Percentiles rank a stretch among this genome's conserved stretches.
phyloP scores from a whole-genome alignment of 768 basidiomycete genomes.

The Lyophyllum shimeji region DNA sequence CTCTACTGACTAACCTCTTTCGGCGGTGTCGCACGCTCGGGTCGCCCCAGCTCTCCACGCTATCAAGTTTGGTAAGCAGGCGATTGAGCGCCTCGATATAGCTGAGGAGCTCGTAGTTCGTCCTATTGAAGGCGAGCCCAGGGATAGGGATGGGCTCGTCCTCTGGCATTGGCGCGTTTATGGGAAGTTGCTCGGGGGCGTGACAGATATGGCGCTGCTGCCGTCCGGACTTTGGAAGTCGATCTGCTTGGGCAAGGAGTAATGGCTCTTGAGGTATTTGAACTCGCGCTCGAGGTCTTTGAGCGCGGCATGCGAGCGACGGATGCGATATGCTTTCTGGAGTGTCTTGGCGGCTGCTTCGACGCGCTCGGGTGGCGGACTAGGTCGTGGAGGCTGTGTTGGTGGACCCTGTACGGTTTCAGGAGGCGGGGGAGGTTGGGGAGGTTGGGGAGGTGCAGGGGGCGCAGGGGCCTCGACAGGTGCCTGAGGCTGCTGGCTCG shows the following conservation, averaged over 20 bases:
- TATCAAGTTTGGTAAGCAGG: slow-evolving; percentile 66
- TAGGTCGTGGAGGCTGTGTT: slow-evolving; percentile 8
- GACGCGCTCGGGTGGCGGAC: slow-evolving; percentile 29
- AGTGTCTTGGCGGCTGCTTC: slow-evolving; percentile 45
- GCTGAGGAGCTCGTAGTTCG: slow-evolving; percentile 59
- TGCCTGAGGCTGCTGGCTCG: not conserved
- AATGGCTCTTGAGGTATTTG: slow-evolving; percentile 36
- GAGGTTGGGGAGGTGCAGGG: too few species aligned
- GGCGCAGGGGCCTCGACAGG: not conserved
- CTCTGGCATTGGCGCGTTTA: slow-evolving; percentile 15
- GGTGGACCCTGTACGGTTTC: not conserved
- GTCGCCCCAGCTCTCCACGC: slow-evolving; percentile 64
- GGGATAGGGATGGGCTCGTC: slow-evolving; percentile 15
- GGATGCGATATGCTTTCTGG: slow-evolving; percentile 45
- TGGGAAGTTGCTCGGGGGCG: slow-evolving; percentile 20
- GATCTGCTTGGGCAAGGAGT: slow-evolving; percentile 43
- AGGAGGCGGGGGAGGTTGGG: too few species aligned
- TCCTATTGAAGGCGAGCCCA: slow-evolving; percentile 59
- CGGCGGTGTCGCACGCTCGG: slow-evolving; percentile 49
- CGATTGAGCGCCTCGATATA: slow-evolving; percentile 64
- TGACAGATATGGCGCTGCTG: slow-evolving; percentile 23
- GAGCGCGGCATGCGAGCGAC: slow-evolving; percentile 41
- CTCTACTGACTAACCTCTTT: slow-evolving; percentile 49
- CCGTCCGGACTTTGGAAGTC: slow-evolving; percentile 45
- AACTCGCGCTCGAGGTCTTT: slow-evolving; percentile 41